Evolutionary conservation across 345 rosid species (phyloP), one percentile per base, ranked within the genome.

Genomic region (Psidium guajava): DNA sequence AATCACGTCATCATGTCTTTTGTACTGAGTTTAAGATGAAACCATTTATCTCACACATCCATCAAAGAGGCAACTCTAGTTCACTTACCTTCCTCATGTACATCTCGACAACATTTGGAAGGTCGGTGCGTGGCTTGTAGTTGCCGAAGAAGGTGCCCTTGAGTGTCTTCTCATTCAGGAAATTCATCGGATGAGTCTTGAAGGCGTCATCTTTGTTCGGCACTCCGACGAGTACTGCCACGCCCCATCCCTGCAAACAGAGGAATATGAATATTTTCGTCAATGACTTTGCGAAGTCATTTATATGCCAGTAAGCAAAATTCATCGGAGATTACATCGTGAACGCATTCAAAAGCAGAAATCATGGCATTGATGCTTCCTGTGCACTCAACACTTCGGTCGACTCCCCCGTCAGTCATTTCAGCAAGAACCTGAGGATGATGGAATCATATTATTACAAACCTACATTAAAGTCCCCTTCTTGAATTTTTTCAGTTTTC

Each of bases 351-450:
- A 6, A 90, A 91, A 25, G 93, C 91, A 27, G 92, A 89, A 54
- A 90, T 88, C 92, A 90, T 91, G 58, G 92, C 93, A 47, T 82
- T 36, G 74, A 90, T 80, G 36, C 64, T 89, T 87, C 93, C 91
- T 2, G 92, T 91, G 74, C 93, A 90, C 83, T 91, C 91, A 12
- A 90, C 89, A 28, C 93, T 91, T 28, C 91, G 85, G 27, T 91
- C 93, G 0, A 89, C 93, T 86, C 92, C 93, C 73, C 93, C 93
- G 21, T 57, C 86, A 10, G 90, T 91, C 92, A 91, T 90, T 44
- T 90, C 93, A 84, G 89, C 91, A 61, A 91, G 89, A 85, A 88
- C 91, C 93, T 89, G 28, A 12, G 27, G 22, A 77, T 21, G 49
- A 61, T 56, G 53, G 64, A 44, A 74, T 54, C 42, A 7, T 36